phyloP scores from a whole-genome alignment of 2,329 filamentous ascomycete genomes.

The Stemphylium beticola region DNA sequence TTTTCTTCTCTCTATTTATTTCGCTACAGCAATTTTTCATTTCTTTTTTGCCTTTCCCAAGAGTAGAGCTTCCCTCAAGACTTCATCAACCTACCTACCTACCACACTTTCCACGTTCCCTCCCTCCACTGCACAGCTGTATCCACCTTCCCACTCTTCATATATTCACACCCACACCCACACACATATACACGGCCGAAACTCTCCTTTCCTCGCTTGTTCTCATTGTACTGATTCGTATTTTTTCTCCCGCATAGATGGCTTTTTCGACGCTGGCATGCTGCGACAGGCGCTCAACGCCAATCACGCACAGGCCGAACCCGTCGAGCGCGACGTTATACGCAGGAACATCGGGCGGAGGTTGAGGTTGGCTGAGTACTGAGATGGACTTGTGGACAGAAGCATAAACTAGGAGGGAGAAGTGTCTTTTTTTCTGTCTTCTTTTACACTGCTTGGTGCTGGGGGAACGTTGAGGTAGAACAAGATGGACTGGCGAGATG shows the following conservation, averaged over 20 bases:
- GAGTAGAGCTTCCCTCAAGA: not conserved
- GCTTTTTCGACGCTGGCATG: slow-evolving; percentile 98
- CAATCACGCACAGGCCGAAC: slow-evolving; percentile 56
- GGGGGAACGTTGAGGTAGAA: too few species aligned
- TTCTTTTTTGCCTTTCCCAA: slow-evolving; percentile 5
- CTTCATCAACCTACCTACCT: not conserved
- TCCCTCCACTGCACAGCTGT: not conserved
- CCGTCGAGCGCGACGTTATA: slow-evolving; percentile 65
- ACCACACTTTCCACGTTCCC: not conserved
- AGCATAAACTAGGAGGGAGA: too few species aligned
- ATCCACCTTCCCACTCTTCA: too few species aligned
- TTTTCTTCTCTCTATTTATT: not conserved
- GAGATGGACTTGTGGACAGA: not conserved
- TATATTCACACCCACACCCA: too few species aligned
- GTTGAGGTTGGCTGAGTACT: slow-evolving; percentile 73
- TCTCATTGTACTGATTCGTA: slow-evolving; percentile 38
- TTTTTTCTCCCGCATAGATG: slow-evolving; percentile 65
- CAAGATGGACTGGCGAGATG: too few species aligned
- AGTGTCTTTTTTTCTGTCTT: too few species aligned
- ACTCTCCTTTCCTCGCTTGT: not conserved
- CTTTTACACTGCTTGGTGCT: too few species aligned
- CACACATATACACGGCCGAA: not conserved
- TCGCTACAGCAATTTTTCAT: too few species aligned
- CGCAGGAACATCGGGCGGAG: slow-evolving; percentile 77
- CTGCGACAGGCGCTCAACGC: slow-evolving; percentile 85